These are phyloP conservation scores for Claviceps sp. DNA, from an alignment of 2,329 filamentous ascomycete genomes.

Conservation along the genomic window DNA sequence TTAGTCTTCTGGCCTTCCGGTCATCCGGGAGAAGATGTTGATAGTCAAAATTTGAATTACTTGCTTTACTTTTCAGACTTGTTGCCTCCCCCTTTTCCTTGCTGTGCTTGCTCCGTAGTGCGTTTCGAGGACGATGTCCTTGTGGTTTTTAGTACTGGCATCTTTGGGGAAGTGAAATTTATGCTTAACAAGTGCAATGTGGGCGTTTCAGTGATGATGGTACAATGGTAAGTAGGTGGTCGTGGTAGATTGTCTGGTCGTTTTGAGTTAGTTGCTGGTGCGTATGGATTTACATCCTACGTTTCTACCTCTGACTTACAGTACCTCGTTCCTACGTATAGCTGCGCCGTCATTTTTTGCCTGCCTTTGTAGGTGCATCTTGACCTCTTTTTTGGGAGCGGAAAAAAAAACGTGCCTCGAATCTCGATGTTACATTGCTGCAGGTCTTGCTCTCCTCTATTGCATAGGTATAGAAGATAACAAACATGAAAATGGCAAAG, in stretches of 20 bases:
- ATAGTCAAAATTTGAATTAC: constrained; percentile 23
- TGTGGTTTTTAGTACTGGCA: constrained; percentile 1
- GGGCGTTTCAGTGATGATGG: neutral
- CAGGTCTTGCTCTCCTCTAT: too few species aligned
- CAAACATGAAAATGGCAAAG: too few species aligned
- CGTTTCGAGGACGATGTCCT: neutral
- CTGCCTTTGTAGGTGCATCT: too few species aligned
- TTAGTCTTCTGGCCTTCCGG: constrained; percentile 18
- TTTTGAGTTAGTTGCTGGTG: neutral
- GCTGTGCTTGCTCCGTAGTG: neutral
- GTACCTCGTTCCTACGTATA: too few species aligned
- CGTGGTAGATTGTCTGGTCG: too few species aligned
- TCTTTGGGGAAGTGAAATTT: constrained; percentile 2
- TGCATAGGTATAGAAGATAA: too few species aligned
- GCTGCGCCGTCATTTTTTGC: too few species aligned
- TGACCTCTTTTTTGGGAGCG: too few species aligned
- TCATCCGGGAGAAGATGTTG: constrained; percentile 23
- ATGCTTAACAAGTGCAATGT: neutral
- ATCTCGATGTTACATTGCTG: too few species aligned
- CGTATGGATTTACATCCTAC: neutral
- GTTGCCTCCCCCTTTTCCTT: neutral
- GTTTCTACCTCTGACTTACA: too few species aligned
- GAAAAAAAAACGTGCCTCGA: too few species aligned
- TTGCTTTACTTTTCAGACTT: constrained; percentile 13
- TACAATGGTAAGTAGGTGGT: neutral